These are phyloP conservation scores for Phoma sp. DNA, from an alignment of 2,329 filamentous ascomycete species.

Conservation along the genomic window DNA sequence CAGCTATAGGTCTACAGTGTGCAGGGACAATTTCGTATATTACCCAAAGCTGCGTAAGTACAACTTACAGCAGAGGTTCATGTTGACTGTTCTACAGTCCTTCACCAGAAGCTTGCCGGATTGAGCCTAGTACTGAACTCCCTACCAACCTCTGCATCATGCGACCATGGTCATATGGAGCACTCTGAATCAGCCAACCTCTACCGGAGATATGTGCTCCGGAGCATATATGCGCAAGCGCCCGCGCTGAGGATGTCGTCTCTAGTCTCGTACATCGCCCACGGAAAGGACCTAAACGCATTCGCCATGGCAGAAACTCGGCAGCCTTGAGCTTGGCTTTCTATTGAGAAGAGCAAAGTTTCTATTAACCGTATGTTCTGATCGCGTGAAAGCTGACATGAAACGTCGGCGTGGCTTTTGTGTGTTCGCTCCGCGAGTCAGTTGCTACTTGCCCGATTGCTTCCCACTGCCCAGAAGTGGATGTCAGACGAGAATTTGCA, in stretches of 20 bases:
- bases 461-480: not conserved
- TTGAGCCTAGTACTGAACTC: too few relatives aligned
- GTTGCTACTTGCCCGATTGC: not conserved
- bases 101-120: too few relatives aligned
- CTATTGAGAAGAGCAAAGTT: too few relatives aligned
- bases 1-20: too few relatives aligned
- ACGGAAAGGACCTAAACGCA: not conserved
- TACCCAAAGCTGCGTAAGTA: too few relatives aligned
- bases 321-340: too few relatives aligned
- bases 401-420: not conserved
- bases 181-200: not conserved
- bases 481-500: not conserved
- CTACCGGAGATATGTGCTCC: not conserved
- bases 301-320: too few relatives aligned
- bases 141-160: too few relatives aligned
- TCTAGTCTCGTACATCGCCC: not conserved
- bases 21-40: too few relatives aligned
- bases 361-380: not conserved
- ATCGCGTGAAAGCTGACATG: not conserved
- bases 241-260: not conserved
- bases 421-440: conserved; percentile 9
- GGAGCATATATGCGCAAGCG: not conserved
- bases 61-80: too few relatives aligned
- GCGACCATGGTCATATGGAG: not conserved
- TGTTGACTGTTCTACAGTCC: too few relatives aligned